Evolutionary conservation across 2,329 filamentous ascomycete genomes (phyloP).

Genomic region (Torrubiella hemipterigena): DNA sequence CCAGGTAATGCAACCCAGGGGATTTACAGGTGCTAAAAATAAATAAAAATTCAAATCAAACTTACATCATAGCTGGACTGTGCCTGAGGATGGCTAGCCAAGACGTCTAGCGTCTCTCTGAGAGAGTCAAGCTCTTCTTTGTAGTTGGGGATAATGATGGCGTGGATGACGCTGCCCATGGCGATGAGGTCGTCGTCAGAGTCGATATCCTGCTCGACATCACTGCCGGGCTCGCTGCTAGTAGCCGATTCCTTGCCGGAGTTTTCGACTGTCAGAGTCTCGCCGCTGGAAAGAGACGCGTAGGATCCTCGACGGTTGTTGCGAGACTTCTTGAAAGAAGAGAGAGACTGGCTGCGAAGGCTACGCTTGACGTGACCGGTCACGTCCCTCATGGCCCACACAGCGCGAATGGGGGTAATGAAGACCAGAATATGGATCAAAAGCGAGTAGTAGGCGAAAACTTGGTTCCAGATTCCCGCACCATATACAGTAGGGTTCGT

Average conservation of each 20-base stretch:
- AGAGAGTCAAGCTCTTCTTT: slow-evolving; percentile 60
- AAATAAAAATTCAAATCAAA: too few species aligned
- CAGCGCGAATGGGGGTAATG: slow-evolving; percentile 49
- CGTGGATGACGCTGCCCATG: slow-evolving; percentile 43
- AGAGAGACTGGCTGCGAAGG: slow-evolving; percentile 30
- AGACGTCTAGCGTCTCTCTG: slow-evolving; percentile 54
- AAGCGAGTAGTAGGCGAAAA: slow-evolving; percentile 54
- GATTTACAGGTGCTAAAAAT: too few species aligned
- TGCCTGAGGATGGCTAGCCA: slow-evolving; percentile 55
- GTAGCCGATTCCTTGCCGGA: slow-evolving; percentile 34
- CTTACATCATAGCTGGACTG: slow-evolving; percentile 56
- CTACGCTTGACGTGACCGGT: slow-evolving; percentile 36
- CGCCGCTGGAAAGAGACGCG: slow-evolving; percentile 42
- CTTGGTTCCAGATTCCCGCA: slow-evolving; percentile 35
- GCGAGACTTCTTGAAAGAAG: slow-evolving; percentile 31
- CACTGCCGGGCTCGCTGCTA: slow-evolving; percentile 36
- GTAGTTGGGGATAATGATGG: slow-evolving; percentile 62
- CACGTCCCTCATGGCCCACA: slow-evolving; percentile 48
- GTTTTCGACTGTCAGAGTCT: slow-evolving; percentile 33
- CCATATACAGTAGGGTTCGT: slow-evolving; percentile 22
- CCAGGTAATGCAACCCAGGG: too few species aligned
- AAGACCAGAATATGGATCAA: slow-evolving; percentile 53
- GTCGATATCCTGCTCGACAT: slow-evolving; percentile 34
- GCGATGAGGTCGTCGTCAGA: slow-evolving; percentile 29
- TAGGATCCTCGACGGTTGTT: slow-evolving; percentile 39